phyloP scores from a whole-genome alignment of 2,329 filamentous ascomycete genomes.

The Pseudogymnoascus verrucosus region DNA sequence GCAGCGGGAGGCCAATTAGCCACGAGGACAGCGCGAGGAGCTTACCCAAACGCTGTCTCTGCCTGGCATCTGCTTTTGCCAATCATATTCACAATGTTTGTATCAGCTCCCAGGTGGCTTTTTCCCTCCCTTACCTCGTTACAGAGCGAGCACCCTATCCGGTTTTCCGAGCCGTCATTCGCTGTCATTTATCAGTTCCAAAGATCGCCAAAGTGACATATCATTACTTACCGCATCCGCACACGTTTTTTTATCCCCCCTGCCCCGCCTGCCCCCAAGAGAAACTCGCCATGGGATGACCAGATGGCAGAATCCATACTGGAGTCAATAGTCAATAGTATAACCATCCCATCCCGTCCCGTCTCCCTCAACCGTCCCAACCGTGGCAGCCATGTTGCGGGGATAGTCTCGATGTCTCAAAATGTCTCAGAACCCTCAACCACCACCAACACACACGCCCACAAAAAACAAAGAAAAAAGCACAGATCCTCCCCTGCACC shows the following conservation, averaged over 20 bases:
- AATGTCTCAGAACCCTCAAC: neutral
- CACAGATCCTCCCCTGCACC: neutral
- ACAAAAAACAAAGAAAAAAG: neutral
- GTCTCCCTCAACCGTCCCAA: neutral
- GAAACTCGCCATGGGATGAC: neutral
- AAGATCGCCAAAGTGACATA: neutral
- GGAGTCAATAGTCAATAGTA: neutral
- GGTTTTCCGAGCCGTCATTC: neutral
- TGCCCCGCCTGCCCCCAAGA: neutral
- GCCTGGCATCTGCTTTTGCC: neutral
- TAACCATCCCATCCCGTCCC: neutral
- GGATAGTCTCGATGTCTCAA: neutral
- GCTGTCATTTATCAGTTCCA: neutral
- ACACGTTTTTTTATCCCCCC: neutral
- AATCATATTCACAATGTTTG: neutral
- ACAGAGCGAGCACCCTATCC: neutral
- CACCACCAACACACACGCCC: neutral
- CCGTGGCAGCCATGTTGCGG: neutral
- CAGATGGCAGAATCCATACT: neutral
- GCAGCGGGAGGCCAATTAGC: neutral
- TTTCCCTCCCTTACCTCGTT: neutral
- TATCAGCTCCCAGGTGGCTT: neutral
- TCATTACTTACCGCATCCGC: conserved; percentile 2
- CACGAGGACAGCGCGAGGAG: neutral
- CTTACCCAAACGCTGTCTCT: neutral